These are phyloP conservation scores for Fusarium continuum DNA, from an alignment of 2,329 filamentous ascomycete genomes.

Conservation along the genomic window DNA sequence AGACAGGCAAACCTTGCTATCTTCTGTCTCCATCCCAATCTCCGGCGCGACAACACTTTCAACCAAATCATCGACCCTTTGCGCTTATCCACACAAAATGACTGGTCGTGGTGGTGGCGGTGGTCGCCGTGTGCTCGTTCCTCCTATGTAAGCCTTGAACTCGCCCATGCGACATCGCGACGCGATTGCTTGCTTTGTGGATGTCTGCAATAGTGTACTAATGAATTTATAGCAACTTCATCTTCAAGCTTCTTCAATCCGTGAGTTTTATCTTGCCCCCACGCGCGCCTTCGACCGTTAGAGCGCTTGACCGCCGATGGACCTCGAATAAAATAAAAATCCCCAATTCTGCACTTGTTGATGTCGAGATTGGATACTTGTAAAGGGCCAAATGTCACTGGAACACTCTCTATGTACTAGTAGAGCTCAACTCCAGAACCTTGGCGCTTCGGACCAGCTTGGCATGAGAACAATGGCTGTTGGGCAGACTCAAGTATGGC, in stretches of 20 bases:
- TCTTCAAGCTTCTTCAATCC: constrained; percentile 80
- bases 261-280: constrained; percentile 44
- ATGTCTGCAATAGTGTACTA: constrained; percentile 23
- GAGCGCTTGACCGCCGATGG: constrained; percentile 23
- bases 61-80: background rate
- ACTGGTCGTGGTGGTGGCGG: constrained; percentile 68
- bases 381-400: background rate
- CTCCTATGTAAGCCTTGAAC: constrained; percentile 58
- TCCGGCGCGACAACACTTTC: background rate
- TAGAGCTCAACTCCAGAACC: background rate
- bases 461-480: background rate
- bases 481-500: background rate
- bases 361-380: background rate
- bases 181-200: constrained; percentile 21
- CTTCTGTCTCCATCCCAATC: background rate
- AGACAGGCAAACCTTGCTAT: constrained; percentile 14
- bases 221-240: constrained; percentile 53
- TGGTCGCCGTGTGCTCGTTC: constrained; percentile 67
- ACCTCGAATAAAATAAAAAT: constrained; percentile 23
- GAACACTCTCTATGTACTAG: background rate
- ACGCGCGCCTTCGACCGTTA: background rate
- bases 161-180: constrained; percentile 13
- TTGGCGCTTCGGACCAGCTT: background rate
- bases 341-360: background rate
- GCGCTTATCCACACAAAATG: constrained; percentile 51